Conservation (phyloP, 441 rosid species). For the Corymbia calophylla region DNA sequence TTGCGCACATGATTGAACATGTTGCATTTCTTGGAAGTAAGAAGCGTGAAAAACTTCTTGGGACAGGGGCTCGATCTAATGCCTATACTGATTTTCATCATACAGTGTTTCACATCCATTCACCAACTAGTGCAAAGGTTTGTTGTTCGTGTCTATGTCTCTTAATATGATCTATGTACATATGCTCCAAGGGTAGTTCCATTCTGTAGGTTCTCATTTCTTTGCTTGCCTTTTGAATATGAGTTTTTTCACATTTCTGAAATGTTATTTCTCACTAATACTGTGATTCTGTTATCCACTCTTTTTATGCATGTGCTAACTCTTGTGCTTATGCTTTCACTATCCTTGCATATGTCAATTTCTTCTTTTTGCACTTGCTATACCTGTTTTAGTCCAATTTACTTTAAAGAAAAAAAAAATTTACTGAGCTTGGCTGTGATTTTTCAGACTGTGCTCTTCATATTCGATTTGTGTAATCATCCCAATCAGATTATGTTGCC, state of each 20-base stretch:
- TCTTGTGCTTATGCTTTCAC: not conserved
- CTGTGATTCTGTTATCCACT: not conserved
- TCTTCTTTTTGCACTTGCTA: not conserved
- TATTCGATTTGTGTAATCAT: not conserved
- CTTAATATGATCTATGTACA: not conserved
- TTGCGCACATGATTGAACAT: constrained; percentile 99
- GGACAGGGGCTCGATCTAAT: constrained; percentile 97
- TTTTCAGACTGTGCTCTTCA: not conserved
- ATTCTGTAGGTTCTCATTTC: not conserved
- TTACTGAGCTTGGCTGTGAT: not conserved
- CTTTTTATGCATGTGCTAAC: not conserved
- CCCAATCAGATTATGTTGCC: not conserved
- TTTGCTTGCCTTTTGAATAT: not conserved
- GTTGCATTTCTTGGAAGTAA: constrained; percentile 99
- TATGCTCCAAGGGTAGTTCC: not conserved
- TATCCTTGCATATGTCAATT: not conserved
- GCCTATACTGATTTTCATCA: constrained; percentile 99
- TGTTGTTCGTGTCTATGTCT: not conserved
- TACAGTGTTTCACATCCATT: constrained; percentile 98
- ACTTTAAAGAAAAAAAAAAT: not conserved
- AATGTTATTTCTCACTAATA: not conserved
- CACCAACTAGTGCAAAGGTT: constrained; percentile 89
- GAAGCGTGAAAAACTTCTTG: constrained; percentile 98
- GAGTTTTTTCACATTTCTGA: not conserved
- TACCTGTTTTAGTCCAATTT: not conserved